Base-by-base conservation (phyloP, 2,329 filamentous ascomycete species). In the Penicillium janthinellum region DNA sequence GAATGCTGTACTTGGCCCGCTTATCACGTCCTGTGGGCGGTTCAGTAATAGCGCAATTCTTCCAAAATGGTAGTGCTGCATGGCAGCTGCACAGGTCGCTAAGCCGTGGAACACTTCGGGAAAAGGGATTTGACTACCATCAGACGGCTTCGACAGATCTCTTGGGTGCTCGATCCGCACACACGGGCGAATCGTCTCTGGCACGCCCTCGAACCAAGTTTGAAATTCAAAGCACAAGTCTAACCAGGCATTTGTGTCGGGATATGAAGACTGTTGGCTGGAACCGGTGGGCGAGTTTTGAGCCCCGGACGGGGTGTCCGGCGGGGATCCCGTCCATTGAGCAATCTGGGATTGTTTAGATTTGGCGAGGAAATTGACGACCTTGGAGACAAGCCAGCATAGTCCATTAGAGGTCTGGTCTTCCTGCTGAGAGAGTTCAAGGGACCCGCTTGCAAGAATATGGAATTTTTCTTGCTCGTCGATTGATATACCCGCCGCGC, bases 61-160 rank as follows among this genome's bases (percentile, higher is more conserved):
- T 0, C 84, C 85, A 77, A 89, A 88, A 66, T 89, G 84, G 64
- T 87, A 88, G 60, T 82, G 82, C 66, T 88, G 86, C 81, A 88
- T 87, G 0, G 86, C 83, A 4, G 84, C 83, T 0, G 84, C 86
- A 70, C 85, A 88, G 72, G 87, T 83, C 0, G 86, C 81, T 0
- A 85, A 78, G 54, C 82, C 82, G 69, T 86, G 88, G 81, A 86
- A 88, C 7, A 86, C 79, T 65, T 87, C 83, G 0, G 73, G 81
- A 70, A 81, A 86, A 61, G 77, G 77, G 48, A 70, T 70, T 54
- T 60, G 61, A 25, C 68, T 70, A 52, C 69, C 61, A 11, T 77
- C 74, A 0, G 75, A 70, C 38, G 67, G 49, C n/a, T 69, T 66
- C 4, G 72, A 68, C 5, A 72, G 28, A 47, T 73, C 68, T 51